These are phyloP conservation scores for Mimosa pudica DNA, from an alignment of 306 rosid species.

Conservation along the genomic window DNA sequence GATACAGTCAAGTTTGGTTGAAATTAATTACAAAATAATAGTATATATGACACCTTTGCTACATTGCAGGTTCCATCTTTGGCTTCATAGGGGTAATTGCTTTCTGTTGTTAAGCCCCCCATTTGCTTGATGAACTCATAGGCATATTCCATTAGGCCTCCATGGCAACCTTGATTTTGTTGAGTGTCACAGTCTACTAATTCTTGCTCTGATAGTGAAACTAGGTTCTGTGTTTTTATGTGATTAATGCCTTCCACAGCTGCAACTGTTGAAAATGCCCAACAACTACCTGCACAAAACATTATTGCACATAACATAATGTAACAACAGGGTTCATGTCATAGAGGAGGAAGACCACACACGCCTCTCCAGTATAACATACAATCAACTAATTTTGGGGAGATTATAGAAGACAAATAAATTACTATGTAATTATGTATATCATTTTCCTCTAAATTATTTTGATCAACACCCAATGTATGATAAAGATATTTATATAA, in stretches of 20 bases:
- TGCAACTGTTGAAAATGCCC: slow-evolving; percentile 61
- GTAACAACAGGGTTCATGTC: neutral
- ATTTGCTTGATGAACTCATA: slow-evolving; percentile 51
- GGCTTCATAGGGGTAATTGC: slow-evolving; percentile 50
- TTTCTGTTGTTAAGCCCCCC: slow-evolving; percentile 56
- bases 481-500: too few relatives aligned
- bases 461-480: too few relatives aligned
- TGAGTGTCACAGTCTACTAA: slow-evolving; percentile 53
- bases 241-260: slow-evolving; percentile 67
- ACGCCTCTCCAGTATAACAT: too few relatives aligned
- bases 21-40: neutral
- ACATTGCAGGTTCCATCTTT: slow-evolving; percentile 47
- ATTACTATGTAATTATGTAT: too few relatives aligned
- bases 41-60: slow-evolving; percentile 39
- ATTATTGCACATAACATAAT: neutral
- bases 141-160: slow-evolving; percentile 62
- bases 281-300: slow-evolving; percentile 50
- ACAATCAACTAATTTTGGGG: too few relatives aligned
- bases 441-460: too few relatives aligned
- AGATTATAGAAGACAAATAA: too few relatives aligned
- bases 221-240: slow-evolving; percentile 46
- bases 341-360: too few relatives aligned
- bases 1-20: neutral
- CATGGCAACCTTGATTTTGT: slow-evolving; percentile 51
- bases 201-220: slow-evolving; percentile 57